Evolutionary conservation across 805 yeast species (phyloP), one percentile per base, ranked within the genome.

Genomic region (Priceomyces melissophilus): DNA sequence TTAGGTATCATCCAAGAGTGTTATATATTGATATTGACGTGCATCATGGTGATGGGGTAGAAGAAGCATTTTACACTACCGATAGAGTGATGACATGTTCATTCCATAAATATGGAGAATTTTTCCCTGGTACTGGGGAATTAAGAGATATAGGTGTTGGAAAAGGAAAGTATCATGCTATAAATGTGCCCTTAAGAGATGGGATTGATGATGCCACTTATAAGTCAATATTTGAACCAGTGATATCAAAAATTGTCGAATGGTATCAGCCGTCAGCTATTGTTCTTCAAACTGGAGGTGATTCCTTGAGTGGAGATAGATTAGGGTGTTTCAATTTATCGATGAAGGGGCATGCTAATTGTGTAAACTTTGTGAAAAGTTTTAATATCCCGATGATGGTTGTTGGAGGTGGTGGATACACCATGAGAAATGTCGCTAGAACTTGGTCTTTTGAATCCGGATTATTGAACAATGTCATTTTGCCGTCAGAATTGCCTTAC

Each of bases 271-370:
- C 99, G 1, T 81, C 95, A 7, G 97, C 96, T 0, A 84, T 93
- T 46, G 96, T 93, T n/a, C 78, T 90, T 49, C 99, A 93, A 65
- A 89, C 97, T 70, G 99, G 99, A 36, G 99, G 97, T 23, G 99
- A 93, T 61, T 90, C 98, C 1, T 73, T 93, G 38, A 88, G 95
- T 31, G 96, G 97, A 32, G 99, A 93, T 69, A 78, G 96, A 52
- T 72, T 95, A 44, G 99, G 99, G 26, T 87, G 96, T 55, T 95
- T 95, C 70, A 93, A 95, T 60, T 76, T 93, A 47, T 87, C 93
- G 42, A 90, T 91, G 79, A 73, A 72, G 41, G 98, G 96, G 0
- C 99, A 95, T 61, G 98, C 97, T 31, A 95, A 91, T 63, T 93
- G 99, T 71, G 87, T 91, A 38, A 81, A 84, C 52, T 91, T 79